These are phyloP conservation scores for Cladobotryum protrusum DNA, from an alignment of 2,329 filamentous ascomycete species.

Conservation along the genomic window DNA sequence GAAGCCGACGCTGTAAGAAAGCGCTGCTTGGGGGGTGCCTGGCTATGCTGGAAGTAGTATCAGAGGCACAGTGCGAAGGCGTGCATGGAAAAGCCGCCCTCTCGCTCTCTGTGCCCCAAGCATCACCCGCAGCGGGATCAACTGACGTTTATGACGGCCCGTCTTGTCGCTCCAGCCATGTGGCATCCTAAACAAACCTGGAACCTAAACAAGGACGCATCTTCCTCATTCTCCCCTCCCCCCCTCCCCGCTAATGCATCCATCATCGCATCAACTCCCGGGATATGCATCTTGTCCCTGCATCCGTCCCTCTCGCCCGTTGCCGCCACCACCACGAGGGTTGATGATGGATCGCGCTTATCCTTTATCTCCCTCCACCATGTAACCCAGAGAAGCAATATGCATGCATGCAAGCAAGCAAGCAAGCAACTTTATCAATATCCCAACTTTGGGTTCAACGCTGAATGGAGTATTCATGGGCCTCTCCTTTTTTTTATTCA, in stretches of 20 bases:
- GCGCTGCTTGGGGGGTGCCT: background rate
- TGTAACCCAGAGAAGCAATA: background rate
- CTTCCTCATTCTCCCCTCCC: no score
- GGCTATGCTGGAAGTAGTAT: slow-evolving; percentile 2
- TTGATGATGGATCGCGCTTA: slow-evolving; percentile 2
- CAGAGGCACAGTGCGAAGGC: slow-evolving; percentile 10
- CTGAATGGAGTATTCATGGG: no score
- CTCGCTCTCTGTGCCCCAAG: background rate
- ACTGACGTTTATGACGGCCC: slow-evolving; percentile 2
- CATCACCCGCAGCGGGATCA: background rate
- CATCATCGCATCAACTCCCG: background rate
- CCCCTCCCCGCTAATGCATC: slow-evolving; percentile 9
- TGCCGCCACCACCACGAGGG: slow-evolving; percentile 1
- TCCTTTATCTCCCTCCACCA: no score
- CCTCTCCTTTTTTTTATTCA: background rate
- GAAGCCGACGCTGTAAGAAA: background rate
- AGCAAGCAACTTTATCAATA: no score
- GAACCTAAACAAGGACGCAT: no score
- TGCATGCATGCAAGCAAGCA: no score
- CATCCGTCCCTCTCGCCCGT: slow-evolving; percentile 9
- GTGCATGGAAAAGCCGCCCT: background rate
- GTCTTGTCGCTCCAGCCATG: no score
- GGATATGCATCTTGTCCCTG: slow-evolving; percentile 11
- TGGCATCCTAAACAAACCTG: background rate
- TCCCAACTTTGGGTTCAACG: no score